A percentile compares a stretch with the other conserved stretches of the same genome.
Conservation (phyloP, 1,139 yeast genomes). For the Citeromyces hawaiiensis region DNA sequence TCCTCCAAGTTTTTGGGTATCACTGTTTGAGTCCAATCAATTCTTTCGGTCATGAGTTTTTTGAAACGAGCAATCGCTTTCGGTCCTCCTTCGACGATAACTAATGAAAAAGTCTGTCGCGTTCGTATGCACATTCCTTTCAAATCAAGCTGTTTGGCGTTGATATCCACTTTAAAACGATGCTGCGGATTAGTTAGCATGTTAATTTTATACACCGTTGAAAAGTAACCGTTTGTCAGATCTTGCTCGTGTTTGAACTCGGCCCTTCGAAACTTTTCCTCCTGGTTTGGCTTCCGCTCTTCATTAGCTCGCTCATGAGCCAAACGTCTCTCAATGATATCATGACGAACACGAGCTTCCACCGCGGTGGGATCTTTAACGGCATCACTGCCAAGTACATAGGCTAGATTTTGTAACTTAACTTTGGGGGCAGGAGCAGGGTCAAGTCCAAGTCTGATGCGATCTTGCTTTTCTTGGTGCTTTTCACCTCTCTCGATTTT, state of each 20-base stretch:
- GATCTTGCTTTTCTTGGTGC: constrained; percentile 63
- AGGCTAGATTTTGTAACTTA: constrained; percentile 70
- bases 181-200: constrained; percentile 51
- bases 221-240: constrained; percentile 35
- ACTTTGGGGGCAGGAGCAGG: constrained; percentile 90
- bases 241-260: constrained; percentile 32
- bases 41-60: constrained; percentile 45
- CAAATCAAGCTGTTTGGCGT: constrained; percentile 61
- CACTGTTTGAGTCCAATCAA: constrained; percentile 52
- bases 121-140: constrained; percentile 42
- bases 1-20: constrained; percentile 11
- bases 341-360: constrained; percentile 57
- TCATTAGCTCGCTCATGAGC: constrained; percentile 52
- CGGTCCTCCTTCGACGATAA: constrained; percentile 64
- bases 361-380: constrained; percentile 82
- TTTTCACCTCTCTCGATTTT: constrained; percentile 53
- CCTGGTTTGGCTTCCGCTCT: constrained; percentile 46
- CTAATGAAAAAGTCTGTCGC: constrained; percentile 33
- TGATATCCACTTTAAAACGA: constrained; percentile 59
- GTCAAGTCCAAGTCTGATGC: constrained; percentile 67
- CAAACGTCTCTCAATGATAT: constrained; percentile 50
- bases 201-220: constrained; percentile 48
- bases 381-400: constrained; percentile 77
- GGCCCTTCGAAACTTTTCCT: constrained; percentile 34
- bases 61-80: constrained; percentile 49